A percentile compares a stretch with the other conserved stretches of the same genome.
Evolutionary conservation across 768 basidiomycete species (phyloP).

Genomic region (Cystobasidium onofrii): DNA sequence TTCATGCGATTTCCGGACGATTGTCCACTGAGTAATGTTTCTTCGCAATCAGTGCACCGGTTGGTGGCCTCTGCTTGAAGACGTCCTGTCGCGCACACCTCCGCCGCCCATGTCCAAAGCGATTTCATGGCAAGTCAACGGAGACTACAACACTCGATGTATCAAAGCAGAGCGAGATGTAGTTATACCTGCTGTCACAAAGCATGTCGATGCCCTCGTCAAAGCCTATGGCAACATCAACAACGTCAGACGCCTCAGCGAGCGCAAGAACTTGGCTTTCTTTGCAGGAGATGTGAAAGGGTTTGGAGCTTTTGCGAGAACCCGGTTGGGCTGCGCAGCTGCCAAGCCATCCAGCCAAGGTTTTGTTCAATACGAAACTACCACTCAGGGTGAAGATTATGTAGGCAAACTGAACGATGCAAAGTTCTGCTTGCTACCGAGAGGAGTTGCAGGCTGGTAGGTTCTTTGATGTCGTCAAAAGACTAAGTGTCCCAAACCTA

Average conservation of each 20-base stretch:
- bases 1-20: neutral
- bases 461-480: neutral
- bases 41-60: constrained; percentile 34
- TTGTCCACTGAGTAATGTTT: neutral
- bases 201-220: constrained; percentile 36
- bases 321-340: constrained; percentile 36
- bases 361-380: constrained; percentile 36
- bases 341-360: neutral
- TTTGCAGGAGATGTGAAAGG: constrained; percentile 39
- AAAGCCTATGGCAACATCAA: constrained; percentile 31
- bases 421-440: constrained; percentile 42
- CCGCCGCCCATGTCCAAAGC: constrained; percentile 41
- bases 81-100: constrained; percentile 38
- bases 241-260: constrained; percentile 28
- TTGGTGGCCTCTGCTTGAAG: constrained; percentile 39
- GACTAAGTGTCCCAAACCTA: neutral
- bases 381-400: constrained; percentile 32
- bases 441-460: constrained; percentile 39
- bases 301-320: constrained; percentile 38
- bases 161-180: constrained; percentile 41
- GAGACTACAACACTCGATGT: constrained; percentile 42
- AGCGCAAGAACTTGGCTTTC: constrained; percentile 38
- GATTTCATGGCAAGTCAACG: constrained; percentile 40
- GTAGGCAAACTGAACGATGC: constrained; percentile 37
- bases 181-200: constrained; percentile 39